phyloP scores from a whole-genome alignment of 495 filamentous ascomycete species.

The Trichoderma asperelloides region DNA sequence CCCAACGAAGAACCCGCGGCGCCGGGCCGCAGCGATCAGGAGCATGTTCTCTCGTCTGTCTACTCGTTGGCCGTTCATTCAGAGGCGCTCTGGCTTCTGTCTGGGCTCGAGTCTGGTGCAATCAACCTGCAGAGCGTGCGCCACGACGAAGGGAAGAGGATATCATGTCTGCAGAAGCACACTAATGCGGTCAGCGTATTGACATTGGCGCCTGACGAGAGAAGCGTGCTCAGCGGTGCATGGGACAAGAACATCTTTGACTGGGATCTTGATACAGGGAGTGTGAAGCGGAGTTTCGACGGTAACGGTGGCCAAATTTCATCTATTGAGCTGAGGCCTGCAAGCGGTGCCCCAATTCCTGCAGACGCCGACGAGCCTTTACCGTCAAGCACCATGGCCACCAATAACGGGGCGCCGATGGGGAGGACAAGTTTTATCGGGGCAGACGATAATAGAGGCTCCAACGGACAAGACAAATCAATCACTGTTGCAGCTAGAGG shows the following conservation, averaged over 20 bases:
- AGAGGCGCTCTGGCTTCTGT: conserved; percentile 82
- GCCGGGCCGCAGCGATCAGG: conserved; percentile 35
- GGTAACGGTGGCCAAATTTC: conserved; percentile 78
- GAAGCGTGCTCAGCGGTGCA: conserved; percentile 80
- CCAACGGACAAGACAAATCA: not conserved
- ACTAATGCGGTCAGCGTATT: conserved; percentile 88
- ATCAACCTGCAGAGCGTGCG: conserved; percentile 94
- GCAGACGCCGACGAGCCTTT: conserved; percentile 33
- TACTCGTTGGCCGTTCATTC: conserved; percentile 90
- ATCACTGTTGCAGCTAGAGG: not conserved
- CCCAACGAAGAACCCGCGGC: conserved; percentile 62
- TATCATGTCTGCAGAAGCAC: conserved; percentile 69
- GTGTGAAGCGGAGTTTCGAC: conserved; percentile 62
- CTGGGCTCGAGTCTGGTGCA: conserved; percentile 78
- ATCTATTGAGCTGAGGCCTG: conserved; percentile 75
- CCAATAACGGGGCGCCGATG: conserved; percentile 6
- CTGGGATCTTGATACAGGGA: conserved; percentile 91
- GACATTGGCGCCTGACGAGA: conserved; percentile 73
- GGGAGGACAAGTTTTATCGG: not conserved
- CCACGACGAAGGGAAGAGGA: conserved; percentile 87
- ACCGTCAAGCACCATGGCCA: conserved; percentile 8
- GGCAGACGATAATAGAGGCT: conserved; percentile 1
- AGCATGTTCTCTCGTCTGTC: conserved; percentile 64
- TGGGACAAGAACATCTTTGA: conserved; percentile 94
- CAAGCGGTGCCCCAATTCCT: conserved; percentile 64